Percentiles rank a stretch among this genome's conserved stretches.
These are phyloP conservation scores for Hypoxylon subgilvum DNA, from an alignment of 495 filamentous ascomycete genomes.

Conservation along the genomic window DNA sequence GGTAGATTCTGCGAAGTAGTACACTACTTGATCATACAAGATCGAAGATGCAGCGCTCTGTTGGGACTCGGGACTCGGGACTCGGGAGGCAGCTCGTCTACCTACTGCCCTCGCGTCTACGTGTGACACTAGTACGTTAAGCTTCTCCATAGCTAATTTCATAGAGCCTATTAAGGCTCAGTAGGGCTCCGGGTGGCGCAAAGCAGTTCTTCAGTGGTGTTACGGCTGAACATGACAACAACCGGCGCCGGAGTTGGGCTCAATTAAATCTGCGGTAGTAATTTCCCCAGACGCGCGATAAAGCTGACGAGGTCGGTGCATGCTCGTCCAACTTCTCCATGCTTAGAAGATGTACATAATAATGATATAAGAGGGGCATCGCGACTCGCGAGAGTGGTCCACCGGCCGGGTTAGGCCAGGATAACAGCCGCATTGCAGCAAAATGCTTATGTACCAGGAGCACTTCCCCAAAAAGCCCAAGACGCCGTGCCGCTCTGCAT, in stretches of 20 bases:
- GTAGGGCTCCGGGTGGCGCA: constrained; percentile 7
- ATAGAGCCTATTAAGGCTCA: constrained; percentile 18
- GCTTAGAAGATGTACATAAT: too few species aligned
- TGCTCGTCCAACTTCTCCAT: not conserved
- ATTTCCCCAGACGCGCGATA: not conserved
- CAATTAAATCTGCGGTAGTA: not conserved
- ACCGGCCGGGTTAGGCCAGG: too few species aligned
- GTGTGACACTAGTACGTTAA: constrained; percentile 11
- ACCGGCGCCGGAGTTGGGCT: not conserved
- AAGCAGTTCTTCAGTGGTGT: not conserved
- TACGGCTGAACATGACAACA: constrained; percentile 10
- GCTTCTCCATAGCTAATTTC: constrained; percentile 27
- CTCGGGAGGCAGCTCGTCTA: not conserved
- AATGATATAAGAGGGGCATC: too few species aligned
- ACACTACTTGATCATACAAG: not conserved
- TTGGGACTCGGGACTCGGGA: too few species aligned
- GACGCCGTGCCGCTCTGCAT: too few species aligned
- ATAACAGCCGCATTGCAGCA: not conserved
- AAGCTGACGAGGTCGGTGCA: not conserved
- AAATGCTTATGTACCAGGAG: not conserved
- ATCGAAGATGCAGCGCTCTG: too few species aligned
- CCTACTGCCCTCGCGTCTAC: constrained; percentile 1
- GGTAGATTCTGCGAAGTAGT: too few species aligned
- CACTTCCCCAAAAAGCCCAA: not conserved
- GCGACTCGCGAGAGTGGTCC: too few species aligned